A percentile compares a stretch with the other conserved stretches of the same genome.
Conservation (phyloP, 805 yeast species). For the Ogataea zsoltii region DNA sequence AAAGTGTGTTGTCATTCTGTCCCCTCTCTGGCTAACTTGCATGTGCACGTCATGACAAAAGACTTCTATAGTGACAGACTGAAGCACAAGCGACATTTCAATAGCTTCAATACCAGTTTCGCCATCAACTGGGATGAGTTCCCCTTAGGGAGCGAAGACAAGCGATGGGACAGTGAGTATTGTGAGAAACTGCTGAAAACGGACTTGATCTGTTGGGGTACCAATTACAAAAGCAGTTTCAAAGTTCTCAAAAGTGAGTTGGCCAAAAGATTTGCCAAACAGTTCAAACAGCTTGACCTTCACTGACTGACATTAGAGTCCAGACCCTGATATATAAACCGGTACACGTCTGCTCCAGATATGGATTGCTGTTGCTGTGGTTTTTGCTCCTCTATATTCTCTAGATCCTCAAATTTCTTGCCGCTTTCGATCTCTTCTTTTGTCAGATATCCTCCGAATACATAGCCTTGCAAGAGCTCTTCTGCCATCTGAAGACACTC, state of each 20-base stretch:
- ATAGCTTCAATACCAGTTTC: conserved; percentile 67
- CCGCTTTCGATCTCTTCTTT: conserved; percentile 46
- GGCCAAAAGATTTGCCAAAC: conserved; percentile 34
- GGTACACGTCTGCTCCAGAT: conserved; percentile 40
- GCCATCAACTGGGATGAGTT: conserved; percentile 57
- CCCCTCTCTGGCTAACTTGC: conserved; percentile 71
- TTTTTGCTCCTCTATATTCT: conserved; percentile 26
- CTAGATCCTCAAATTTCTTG: conserved; percentile 27
- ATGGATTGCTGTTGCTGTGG: conserved; percentile 11
- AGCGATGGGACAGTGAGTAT: conserved; percentile 39
- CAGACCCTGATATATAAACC: conserved; percentile 48
- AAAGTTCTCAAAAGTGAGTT: conserved; percentile 44
- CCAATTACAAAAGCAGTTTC: conserved; percentile 44
- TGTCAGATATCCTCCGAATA: conserved; percentile 62
- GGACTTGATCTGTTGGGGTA: conserved; percentile 42
- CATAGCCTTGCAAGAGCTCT: conserved; percentile 53
- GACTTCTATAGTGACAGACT: conserved; percentile 57
- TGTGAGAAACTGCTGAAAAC: conserved; percentile 26
- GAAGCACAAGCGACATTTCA: conserved; percentile 67
- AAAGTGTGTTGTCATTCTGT: conserved; percentile 66
- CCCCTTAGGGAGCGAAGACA: conserved; percentile 44
- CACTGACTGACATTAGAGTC: conserved; percentile 19
- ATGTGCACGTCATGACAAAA: conserved; percentile 68
- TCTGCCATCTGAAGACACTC: conserved; percentile 65
- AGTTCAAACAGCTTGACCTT: conserved; percentile 1